phyloP scores from a whole-genome alignment of 805 yeast species.

The Yamadazyma philogaea region DNA sequence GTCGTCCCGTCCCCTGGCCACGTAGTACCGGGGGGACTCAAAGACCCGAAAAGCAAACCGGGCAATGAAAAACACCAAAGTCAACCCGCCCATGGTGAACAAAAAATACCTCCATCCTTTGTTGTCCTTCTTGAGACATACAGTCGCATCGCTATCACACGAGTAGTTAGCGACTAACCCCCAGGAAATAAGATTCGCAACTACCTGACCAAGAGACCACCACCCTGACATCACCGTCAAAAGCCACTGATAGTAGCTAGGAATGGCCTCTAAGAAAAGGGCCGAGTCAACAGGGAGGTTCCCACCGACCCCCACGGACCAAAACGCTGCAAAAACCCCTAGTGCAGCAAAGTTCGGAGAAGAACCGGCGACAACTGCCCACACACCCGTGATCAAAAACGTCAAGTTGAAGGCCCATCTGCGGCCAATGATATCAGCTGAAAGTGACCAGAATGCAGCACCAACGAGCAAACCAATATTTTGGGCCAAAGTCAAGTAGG shows the following conservation, averaged over 20 bases:
- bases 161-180: slow-evolving; percentile 51
- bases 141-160: slow-evolving; percentile 31
- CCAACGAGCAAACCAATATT: slow-evolving; percentile 38
- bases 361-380: slow-evolving; percentile 28
- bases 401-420: slow-evolving; percentile 30
- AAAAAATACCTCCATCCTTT: slow-evolving; percentile 63
- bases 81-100: slow-evolving; percentile 52
- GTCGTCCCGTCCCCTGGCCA: slow-evolving; percentile 40
- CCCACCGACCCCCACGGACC: slow-evolving; percentile 33
- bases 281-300: slow-evolving; percentile 33
- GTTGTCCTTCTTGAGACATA: slow-evolving; percentile 47
- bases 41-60: slow-evolving; percentile 41
- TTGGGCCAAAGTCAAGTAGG: slow-evolving; percentile 41
- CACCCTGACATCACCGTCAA: slow-evolving; percentile 43
- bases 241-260: slow-evolving; percentile 24
- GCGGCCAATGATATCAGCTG: slow-evolving; percentile 30
- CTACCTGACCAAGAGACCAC: slow-evolving; percentile 65
- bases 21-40: slow-evolving; percentile 50
- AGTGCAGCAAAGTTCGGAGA: slow-evolving; percentile 28
- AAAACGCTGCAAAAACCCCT: slow-evolving; percentile 24
- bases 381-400: slow-evolving; percentile 24
- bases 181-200: slow-evolving; percentile 53
- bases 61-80: slow-evolving; percentile 34
- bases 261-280: slow-evolving; percentile 27
- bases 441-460: slow-evolving; percentile 29